Percentiles rank a stretch among this genome's conserved stretches.
Evolutionary conservation across 345 rosid genomes (phyloP).

Genomic region (Rhodamnia argentea): DNA sequence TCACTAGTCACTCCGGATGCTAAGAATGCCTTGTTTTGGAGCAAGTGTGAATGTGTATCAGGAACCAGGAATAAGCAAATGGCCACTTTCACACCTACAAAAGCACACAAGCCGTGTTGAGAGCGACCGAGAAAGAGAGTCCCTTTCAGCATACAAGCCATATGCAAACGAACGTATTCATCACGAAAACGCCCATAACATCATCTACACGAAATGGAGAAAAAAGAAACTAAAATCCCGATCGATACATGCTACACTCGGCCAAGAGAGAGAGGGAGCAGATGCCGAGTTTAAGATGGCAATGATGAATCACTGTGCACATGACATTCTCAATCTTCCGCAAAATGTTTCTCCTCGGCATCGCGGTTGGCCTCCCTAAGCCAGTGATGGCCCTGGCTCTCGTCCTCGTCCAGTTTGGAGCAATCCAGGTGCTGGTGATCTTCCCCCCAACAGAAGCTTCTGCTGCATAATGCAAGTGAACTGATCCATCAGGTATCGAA

Average conservation of each 20-base stretch:
- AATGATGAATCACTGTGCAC: not conserved
- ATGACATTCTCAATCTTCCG: slow-evolving; percentile 19
- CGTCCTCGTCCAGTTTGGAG: slow-evolving; percentile 72
- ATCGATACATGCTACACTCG: not conserved
- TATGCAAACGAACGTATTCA: not conserved
- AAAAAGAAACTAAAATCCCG: not conserved
- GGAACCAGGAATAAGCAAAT: not conserved
- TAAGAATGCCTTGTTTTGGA: not conserved
- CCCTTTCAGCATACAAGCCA: not conserved
- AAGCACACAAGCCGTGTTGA: not conserved
- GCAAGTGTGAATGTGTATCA: not conserved
- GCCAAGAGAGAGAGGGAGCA: not conserved
- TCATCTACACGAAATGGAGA: not conserved
- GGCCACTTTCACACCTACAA: not conserved
- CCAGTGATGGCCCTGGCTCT: slow-evolving; percentile 85
- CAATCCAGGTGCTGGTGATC: slow-evolving; percentile 70
- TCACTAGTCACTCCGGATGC: not conserved
- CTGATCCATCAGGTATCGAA: slow-evolving; percentile 74
- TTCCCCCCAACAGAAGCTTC: slow-evolving; percentile 76
- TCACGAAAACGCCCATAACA: not conserved
- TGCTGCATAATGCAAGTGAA: slow-evolving; percentile 73
- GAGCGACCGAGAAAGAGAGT: not conserved
- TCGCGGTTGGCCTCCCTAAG: slow-evolving; percentile 56
- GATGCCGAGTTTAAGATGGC: not conserved
- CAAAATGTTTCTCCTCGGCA: slow-evolving; percentile 83